Evolutionary conservation across 495 filamentous ascomycete species (phyloP), one percentile per base, ranked within the genome.

Genomic region (Aspergillus biplanus): DNA sequence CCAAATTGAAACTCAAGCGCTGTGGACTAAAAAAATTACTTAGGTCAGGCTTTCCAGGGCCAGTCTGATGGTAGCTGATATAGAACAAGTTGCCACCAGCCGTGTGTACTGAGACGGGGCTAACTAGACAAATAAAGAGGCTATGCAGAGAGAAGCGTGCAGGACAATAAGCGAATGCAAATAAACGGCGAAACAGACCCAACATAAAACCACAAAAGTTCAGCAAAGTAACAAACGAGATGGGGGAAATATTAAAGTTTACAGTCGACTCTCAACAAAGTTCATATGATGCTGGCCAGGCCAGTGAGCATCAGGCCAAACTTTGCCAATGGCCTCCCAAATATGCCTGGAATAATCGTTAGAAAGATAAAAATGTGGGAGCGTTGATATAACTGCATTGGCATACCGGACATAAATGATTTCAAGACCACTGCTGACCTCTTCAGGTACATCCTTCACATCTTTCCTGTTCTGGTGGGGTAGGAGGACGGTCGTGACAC

Each of bases 381-480:
- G 61, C 16, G 62, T 27, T 47, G 37, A 46, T 33, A 16, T 15
- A 33, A 34, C 4, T 44, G n/a, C n/a, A 9, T 8, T 9, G 15
- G 78, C 89, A 76, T 87, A 94, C 91, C 83, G 82, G 66, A 98
- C 92, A 78, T 90, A 90, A 52, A 96, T 83, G 71, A 99, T 97
- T 71, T 93, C 87, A 62, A 99, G 73, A 0, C 92, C 93, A 64
- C 92, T 83, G 75, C 84, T 90, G 31, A 98, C 95, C 77, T 99
- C 95, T 70, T 89, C 81, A 4, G 96, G 95, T 27, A 98, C 81
- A 71, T 98, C 94, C 78, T 90, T 92, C 63, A 91, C 90, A 71
- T 99, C 96, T 78, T 97, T 97, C 66, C 89, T 85, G 73, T 99
- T 99, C 64, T 89, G 86, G 46, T 89, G 84, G 34, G 95, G 95